Conservation (phyloP, 257 asterid species). For the Ophiorrhiza pumila region DNA sequence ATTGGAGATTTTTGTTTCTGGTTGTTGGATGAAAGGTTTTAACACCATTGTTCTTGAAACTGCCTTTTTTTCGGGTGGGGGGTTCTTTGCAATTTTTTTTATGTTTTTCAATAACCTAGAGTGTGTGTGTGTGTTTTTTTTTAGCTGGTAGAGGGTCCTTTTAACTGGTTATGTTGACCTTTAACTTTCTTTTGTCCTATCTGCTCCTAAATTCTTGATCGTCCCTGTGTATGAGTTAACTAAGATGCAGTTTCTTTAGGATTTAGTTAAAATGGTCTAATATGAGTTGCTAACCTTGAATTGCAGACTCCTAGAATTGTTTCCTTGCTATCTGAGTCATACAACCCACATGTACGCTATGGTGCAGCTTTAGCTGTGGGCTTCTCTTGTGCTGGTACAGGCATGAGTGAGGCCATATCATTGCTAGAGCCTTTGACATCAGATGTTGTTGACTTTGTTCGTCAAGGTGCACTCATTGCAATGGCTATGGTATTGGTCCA, state of each 20-base stretch:
- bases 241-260: background rate
- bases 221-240: background rate
- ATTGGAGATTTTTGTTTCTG: background rate
- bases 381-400: conserved; percentile 98
- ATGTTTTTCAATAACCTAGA: too few relatives aligned
- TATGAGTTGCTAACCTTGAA: conserved; percentile 13
- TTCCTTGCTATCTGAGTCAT: conserved; percentile 85
- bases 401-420: conserved; percentile 93
- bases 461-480: conserved; percentile 98
- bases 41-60: background rate
- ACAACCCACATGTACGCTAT: conserved; percentile 98
- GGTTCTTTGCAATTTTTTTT: too few relatives aligned
- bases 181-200: background rate
- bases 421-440: conserved; percentile 92
- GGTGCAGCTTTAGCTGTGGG: conserved; percentile 99
- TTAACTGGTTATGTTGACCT: too few relatives aligned
- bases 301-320: conserved; percentile 90
- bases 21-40: background rate
- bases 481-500: conserved; percentile 99
- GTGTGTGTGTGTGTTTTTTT: too few relatives aligned
- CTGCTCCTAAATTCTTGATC: background rate
- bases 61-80: too few relatives aligned
- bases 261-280: background rate
- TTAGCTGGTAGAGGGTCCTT: too few relatives aligned
- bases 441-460: conserved; percentile 96